phyloP scores from a whole-genome alignment of 208 protist genomes.

The Crithidia expoeki region DNA sequence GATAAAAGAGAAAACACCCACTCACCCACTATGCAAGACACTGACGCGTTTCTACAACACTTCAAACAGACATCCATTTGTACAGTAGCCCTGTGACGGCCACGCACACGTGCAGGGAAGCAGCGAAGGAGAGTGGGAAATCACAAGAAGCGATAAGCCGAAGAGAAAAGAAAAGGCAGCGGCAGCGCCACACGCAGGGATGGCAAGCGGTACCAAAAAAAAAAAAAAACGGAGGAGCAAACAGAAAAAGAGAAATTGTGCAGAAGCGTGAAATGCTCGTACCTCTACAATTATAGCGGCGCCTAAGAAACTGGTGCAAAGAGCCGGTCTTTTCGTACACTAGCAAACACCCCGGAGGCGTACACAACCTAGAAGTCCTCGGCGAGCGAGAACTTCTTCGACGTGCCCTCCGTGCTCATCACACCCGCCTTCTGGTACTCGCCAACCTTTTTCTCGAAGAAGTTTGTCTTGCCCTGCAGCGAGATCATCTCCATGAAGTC shows the following conservation, averaged over 20 bases:
- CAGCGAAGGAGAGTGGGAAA: neutral
- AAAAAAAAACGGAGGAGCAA: too few species aligned
- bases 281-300: too few species aligned
- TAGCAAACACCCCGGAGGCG: too few species aligned
- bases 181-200: neutral
- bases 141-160: neutral
- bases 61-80: neutral
- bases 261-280: too few species aligned
- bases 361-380: slow-evolving; percentile 88
- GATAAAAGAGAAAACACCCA: too few species aligned
- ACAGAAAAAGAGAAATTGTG: too few species aligned
- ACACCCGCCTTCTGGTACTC: slow-evolving; percentile 99
- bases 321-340: too few species aligned
- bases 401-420: slow-evolving; percentile 76
- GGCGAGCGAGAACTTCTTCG: slow-evolving; percentile 89
- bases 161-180: too few species aligned
- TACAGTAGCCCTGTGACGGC: neutral
- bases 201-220: too few species aligned
- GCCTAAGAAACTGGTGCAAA: too few species aligned
- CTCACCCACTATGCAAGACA: too few species aligned
- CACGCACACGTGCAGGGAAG: neutral
- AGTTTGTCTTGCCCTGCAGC: slow-evolving; percentile 99
- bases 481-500: slow-evolving; percentile 99
- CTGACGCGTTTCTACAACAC: too few species aligned
- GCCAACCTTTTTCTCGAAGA: slow-evolving; percentile 99